Evolutionary conservation across 805 yeast genomes (phyloP).

Genomic region (Teunomyces aglyptinius): DNA sequence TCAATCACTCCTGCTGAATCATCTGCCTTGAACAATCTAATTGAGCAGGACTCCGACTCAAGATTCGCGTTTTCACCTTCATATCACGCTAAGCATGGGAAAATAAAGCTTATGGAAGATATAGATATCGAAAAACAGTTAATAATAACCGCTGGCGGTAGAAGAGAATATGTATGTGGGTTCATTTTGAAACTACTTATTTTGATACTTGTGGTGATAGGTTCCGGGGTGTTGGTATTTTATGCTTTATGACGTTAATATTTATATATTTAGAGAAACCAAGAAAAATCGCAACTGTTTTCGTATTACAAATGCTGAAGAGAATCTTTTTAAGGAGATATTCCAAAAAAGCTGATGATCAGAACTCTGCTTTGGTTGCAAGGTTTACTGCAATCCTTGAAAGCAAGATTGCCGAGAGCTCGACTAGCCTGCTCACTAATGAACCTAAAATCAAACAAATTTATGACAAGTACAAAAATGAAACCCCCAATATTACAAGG

Average conservation of each 20-base stretch:
- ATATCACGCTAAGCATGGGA: constrained; percentile 14
- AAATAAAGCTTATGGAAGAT: constrained; percentile 26
- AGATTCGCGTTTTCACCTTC: not conserved
- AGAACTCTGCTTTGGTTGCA: constrained; percentile 26
- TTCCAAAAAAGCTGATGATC: not conserved
- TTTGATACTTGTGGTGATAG: constrained; percentile 28
- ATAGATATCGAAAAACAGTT: constrained; percentile 38
- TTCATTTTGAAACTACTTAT: constrained; percentile 31
- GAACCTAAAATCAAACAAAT: constrained; percentile 18
- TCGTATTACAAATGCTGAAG: not conserved
- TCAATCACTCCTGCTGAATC: constrained; percentile 14
- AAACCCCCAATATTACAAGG: constrained; percentile 4
- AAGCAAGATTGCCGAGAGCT: constrained; percentile 6
- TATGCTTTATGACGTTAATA: constrained; percentile 24
- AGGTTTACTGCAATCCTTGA: constrained; percentile 36
- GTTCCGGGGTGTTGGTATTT: constrained; percentile 34
- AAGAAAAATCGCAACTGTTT: not conserved
- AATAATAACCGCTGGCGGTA: constrained; percentile 38
- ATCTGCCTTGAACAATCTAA: constrained; percentile 9
- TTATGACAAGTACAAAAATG: constrained; percentile 13
- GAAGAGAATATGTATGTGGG: constrained; percentile 29
- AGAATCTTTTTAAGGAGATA: not conserved
- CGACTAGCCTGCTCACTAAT: constrained; percentile 13
- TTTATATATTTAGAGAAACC: not conserved
- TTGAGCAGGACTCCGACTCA: constrained; percentile 11